Base-by-base conservation (phyloP, 176 grass and related monocot genomes). In the Aechmea fasciata region DNA sequence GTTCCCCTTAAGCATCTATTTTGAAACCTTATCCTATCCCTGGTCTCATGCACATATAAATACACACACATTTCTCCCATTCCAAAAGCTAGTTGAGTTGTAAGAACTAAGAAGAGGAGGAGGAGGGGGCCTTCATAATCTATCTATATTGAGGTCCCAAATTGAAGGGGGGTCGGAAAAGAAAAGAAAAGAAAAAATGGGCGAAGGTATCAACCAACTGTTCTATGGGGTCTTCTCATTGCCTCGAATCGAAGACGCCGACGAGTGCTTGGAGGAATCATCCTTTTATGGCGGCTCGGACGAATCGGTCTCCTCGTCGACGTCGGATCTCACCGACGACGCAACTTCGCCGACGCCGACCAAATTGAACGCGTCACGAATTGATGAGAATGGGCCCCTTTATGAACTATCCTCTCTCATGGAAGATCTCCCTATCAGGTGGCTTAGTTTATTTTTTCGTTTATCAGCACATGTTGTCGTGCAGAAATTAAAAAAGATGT, bases 361-460 rank as follows among this genome's bases (percentile, higher is more conserved):
- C 1, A 69, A 69, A 11, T 73, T 69, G 2, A 77, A 65, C 57
- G 77, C 33, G 22, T 71, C 74, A 78, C 53, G 81, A 22, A 48
- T 75, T 66, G 68, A 86, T 62, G 33, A 55, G 0, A 41, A 68
- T 48, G 78, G 75, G 2, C 65, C 88, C 1, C 75, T 87, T 55
- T 79, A 70, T 11, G 71, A 82, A 51, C 50, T 87, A 22, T 79
- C 88, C 33, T 75, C 84, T 0, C 81, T 91, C 64, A 54, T 76
- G 74, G 50, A 41, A 20, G 68, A 87, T 52, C 83, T 90, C 64
- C 84, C 81, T 50, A 19, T 57, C 78, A 87, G 82, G 88, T 91
- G 66, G 66, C 22, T 22, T 22, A 19, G 14, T 61, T 61, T 15
- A 61, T 61, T 19, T 61, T 10, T 61, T n/a, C n/a, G 10, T 61